Evolutionary conservation across 805 yeast genomes (phyloP).

Genomic region (Ogataea henricii): DNA sequence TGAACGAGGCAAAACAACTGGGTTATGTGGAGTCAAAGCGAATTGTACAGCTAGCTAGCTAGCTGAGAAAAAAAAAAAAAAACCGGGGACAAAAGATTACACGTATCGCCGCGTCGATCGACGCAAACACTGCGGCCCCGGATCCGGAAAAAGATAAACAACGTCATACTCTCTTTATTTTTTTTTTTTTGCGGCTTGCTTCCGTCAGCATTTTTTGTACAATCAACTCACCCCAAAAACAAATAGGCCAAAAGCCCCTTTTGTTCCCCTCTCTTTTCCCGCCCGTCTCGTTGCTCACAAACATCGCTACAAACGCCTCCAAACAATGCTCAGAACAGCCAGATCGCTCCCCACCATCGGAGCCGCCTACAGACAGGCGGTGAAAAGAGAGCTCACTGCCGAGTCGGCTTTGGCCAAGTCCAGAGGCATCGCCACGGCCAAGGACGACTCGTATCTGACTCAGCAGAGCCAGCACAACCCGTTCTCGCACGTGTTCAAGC

Average conservation of each 20-base stretch:
- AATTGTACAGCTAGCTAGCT: too few species aligned
- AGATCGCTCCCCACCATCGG: slow-evolving; percentile 37
- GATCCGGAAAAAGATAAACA: slow-evolving; percentile 14
- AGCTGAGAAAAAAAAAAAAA: background rate
- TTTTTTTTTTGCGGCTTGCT: slow-evolving; percentile 3
- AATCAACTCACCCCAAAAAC: too few species aligned
- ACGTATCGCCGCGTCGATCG: background rate
- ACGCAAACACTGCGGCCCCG: background rate
- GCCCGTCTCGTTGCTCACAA: too few species aligned
- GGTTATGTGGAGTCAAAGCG: too few species aligned
- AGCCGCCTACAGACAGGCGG: slow-evolving; percentile 29
- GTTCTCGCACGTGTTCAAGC: slow-evolving; percentile 19
- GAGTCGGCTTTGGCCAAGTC: slow-evolving; percentile 10
- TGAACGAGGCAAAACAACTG: too few species aligned
- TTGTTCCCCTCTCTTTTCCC: background rate
- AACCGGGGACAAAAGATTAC: too few species aligned
- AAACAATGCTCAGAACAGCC: slow-evolving; percentile 35
- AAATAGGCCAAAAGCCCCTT: background rate
- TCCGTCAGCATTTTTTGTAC: background rate
- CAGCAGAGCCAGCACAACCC: background rate
- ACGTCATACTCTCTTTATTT: background rate
- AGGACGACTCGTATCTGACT: slow-evolving; percentile 12
- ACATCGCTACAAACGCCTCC: too few species aligned
- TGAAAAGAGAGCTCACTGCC: slow-evolving; percentile 15
- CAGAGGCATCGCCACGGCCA: slow-evolving; percentile 12